Evolutionary conservation across 495 filamentous ascomycete genomes (phyloP), one percentile per base, ranked within the genome.

Genomic region (Penicillium bialowiezense): DNA sequence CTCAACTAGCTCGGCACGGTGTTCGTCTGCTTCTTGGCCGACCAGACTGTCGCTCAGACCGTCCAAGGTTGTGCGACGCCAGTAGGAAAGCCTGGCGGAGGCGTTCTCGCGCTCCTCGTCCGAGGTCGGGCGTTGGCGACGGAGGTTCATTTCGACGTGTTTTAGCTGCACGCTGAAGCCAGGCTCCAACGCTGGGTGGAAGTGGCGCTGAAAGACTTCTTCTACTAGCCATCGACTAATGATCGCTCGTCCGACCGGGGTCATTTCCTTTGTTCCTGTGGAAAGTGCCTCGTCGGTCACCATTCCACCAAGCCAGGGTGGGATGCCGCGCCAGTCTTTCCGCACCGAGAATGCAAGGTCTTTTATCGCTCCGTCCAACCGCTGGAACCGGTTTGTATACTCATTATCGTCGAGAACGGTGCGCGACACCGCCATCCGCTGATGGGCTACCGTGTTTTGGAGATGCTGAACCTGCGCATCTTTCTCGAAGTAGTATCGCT

Each of bases 381-480:
- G 88, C 51, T 87, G 86, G 65, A 98, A 97, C 10, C 95, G 82
- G 28, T 85, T 90, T 32, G 82, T 77, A 58, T 98, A 98, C 73
- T 97, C 93, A 64, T 85, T 95, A 64, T 98, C 93, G 66, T 98
- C 93, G 23, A 97, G 84, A 5, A 93, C 90, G 0, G 92, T 97
- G 24, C 91, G 89, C 13, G 92, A 97, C 55, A 92, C 88, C 12
- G 92, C 90, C 64, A 98, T 86, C 43, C 93, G 83, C 67, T 97
- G 95, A 65, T 97, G 89, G 28, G 95, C 93, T 37, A 98, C 82
- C 4, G 89, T 92, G 64, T 98, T 97, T 68, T 98, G 93, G 9
- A 98, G 81, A 59, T 91, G 87, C 63, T 97, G 90, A 9, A 98
- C 89, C 63, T 97, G 92, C 38, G 85, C 75, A 60, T 95, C 91